Percentiles rank a stretch among this genome's conserved stretches.
Evolutionary conservation across 345 rosid genomes (phyloP).

Genomic region (Anastatica hierochuntica): DNA sequence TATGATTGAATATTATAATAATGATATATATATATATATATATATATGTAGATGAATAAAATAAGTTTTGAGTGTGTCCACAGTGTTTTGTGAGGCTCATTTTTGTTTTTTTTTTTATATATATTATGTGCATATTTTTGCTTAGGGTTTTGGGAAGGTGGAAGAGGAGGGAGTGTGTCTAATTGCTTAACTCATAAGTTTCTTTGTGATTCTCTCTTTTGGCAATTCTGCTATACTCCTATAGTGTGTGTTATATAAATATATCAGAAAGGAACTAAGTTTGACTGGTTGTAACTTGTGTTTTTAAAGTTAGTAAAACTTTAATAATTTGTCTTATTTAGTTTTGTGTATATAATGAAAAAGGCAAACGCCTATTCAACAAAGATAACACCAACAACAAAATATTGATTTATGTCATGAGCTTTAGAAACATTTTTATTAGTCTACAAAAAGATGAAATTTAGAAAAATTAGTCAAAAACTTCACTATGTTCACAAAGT

Average conservation of each 20-base stretch:
- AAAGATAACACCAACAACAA: constrained; percentile 1
- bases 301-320: background rate
- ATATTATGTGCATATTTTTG: constrained; percentile 11
- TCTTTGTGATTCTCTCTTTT: constrained; percentile 23
- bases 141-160: constrained; percentile 28
- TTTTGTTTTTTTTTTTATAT: constrained; percentile 24
- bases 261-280: background rate
- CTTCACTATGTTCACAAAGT: too few species aligned
- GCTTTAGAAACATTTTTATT: too few species aligned
- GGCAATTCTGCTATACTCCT: constrained; percentile 13
- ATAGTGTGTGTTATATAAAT: background rate
- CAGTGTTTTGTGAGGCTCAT: constrained; percentile 16
- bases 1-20: too few species aligned
- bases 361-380: too few species aligned
- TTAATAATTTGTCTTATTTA: background rate
- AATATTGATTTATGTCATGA: too few species aligned
- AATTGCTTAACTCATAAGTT: constrained; percentile 31
- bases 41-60: background rate
- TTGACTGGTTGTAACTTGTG: constrained; percentile 6
- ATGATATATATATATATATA: background rate
- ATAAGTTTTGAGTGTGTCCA: constrained; percentile 14
- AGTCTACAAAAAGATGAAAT: too few species aligned
- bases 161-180: constrained; percentile 15
- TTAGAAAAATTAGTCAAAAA: too few species aligned
- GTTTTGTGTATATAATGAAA: background rate